phyloP scores from a whole-genome alignment of 2,329 filamentous ascomycete species.

The Colletotrichum sp. region DNA sequence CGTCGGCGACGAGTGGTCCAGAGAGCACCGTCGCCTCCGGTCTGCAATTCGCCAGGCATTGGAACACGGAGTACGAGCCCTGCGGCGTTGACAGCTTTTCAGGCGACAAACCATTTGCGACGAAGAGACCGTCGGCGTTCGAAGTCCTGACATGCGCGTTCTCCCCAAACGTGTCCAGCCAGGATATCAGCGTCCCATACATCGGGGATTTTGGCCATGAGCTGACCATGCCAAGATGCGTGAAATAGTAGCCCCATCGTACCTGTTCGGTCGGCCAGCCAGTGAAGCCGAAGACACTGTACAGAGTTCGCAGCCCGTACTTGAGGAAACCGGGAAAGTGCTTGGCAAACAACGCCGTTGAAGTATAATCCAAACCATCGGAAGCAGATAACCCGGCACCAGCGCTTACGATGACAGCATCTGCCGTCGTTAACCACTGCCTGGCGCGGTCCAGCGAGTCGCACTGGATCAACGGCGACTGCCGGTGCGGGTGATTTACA shows the following conservation, averaged over 20 bases:
- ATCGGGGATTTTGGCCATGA: slow-evolving; percentile 28
- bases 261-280: slow-evolving; percentile 30
- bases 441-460: slow-evolving; percentile 10
- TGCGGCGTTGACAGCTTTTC: slow-evolving; percentile 33
- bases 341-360: slow-evolving; percentile 29
- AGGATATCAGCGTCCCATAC: slow-evolving; percentile 22
- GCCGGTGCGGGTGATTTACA: neutral
- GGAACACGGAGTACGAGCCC: slow-evolving; percentile 32
- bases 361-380: slow-evolving; percentile 36
- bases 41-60: slow-evolving; percentile 32
- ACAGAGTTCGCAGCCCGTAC: slow-evolving; percentile 32
- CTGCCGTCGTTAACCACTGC: slow-evolving; percentile 29
- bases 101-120: slow-evolving; percentile 28
- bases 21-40: slow-evolving; percentile 29
- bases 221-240: slow-evolving; percentile 30
- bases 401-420: slow-evolving; percentile 32
- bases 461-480: neutral
- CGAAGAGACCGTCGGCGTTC: slow-evolving; percentile 36
- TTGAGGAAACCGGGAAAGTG: slow-evolving; percentile 32
- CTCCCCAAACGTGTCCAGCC: slow-evolving; percentile 5
- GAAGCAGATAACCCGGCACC: slow-evolving; percentile 39
- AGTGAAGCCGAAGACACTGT: slow-evolving; percentile 36
- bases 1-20: slow-evolving; percentile 25
- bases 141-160: slow-evolving; percentile 31
- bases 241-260: slow-evolving; percentile 38